Base-by-base conservation (phyloP, 2,329 filamentous ascomycete genomes). In the Alternaria arbusti region DNA sequence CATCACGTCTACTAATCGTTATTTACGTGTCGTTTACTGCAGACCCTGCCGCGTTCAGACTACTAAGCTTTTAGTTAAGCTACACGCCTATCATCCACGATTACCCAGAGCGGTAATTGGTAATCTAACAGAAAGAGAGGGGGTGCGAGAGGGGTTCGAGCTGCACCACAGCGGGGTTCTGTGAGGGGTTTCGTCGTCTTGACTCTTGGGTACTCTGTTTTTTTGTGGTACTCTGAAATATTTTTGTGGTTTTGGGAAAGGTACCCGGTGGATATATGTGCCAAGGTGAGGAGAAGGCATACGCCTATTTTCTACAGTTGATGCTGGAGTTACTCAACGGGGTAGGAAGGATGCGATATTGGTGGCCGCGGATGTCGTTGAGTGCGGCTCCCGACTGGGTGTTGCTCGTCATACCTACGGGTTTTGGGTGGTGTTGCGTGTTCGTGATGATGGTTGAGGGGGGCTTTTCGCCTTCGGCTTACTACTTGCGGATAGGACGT, bases 221-320 rank as follows among this genome's bases (percentile, higher is more conserved):
- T 51, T 51, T 20, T 52, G 28, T 52, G 25, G 49, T 36, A 32
- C 54, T 20, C n/a, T 25, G 15, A 32, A 30, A 12, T 15, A n/a
- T 7, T 10, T 12, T 32, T 47, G 17, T 26, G 49, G 23, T 22
- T 52, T 36, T 23, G 36, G 50, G 25, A 45, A 54, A 43, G 40
- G 40, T 49, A 43, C 56, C 55, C 52, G 59, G 17, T 15, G 6
- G 10, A 17, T 46, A 17, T 32, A 25, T 40, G 10, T 28, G 40
- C 36, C 40, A 57, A 63, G 55, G 54, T 59, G 60, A 63, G 54
- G 56, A 63, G 55, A 63, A 63, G 43, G 26, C 23, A 32, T 44
- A 50, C 55, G 36, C 60, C 56, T 63, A 54, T 63, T 59, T 59
- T 63, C 60, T 28, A 63, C 50, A 23, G 28, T 10, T 43, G 43